A percentile compares a stretch with the other conserved stretches of the same genome.
These are phyloP conservation scores for Mortierella sp. DNA, from an alignment of 371 early-diverging fungal genomes.

Conservation along the genomic window DNA sequence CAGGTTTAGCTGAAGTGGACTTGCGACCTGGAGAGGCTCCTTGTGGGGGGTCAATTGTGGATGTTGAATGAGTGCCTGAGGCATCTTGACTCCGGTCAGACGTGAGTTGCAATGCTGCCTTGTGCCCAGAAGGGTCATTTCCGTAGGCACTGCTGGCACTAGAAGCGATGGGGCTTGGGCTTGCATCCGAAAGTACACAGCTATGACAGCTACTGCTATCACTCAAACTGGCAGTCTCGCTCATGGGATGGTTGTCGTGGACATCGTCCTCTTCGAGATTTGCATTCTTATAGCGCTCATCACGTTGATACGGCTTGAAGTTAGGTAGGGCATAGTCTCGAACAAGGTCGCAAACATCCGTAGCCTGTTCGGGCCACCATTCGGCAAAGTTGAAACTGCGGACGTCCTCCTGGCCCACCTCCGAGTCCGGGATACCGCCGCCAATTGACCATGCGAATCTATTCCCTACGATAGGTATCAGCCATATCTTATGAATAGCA, in stretches of 20 bases:
- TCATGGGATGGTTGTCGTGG: conserved; percentile 1
- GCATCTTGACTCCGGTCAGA: too few species aligned
- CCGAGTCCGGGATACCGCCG: conserved; percentile 30
- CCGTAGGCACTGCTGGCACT: conserved; percentile 12
- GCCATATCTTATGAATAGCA: conserved; percentile 43
- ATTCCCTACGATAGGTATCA: conserved; percentile 39
- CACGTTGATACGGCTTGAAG: conserved; percentile 11
- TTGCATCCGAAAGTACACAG: conserved; percentile 2
- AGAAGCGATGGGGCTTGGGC: conserved; percentile 14
- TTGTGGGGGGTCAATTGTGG: background rate
- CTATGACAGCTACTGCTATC: conserved; percentile 26
- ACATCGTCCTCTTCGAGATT: background rate
- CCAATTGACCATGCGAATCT: conserved; percentile 50
- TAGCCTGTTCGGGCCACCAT: conserved; percentile 41
- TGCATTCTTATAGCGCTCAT: conserved; percentile 11
- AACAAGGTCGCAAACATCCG: conserved; percentile 44
- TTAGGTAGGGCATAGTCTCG: conserved; percentile 38
- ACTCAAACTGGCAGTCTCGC: conserved; percentile 14
- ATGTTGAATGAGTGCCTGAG: background rate
- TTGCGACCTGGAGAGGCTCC: conserved; percentile 4
- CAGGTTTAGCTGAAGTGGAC: conserved; percentile 31
- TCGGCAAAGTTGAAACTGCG: conserved; percentile 45
- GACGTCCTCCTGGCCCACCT: conserved; percentile 38
- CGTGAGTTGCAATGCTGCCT: too few species aligned
- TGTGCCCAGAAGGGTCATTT: background rate